These are phyloP conservation scores for Boletus rubroflammeus DNA, from an alignment of 768 basidiomycete genomes.

Conservation along the genomic window DNA sequence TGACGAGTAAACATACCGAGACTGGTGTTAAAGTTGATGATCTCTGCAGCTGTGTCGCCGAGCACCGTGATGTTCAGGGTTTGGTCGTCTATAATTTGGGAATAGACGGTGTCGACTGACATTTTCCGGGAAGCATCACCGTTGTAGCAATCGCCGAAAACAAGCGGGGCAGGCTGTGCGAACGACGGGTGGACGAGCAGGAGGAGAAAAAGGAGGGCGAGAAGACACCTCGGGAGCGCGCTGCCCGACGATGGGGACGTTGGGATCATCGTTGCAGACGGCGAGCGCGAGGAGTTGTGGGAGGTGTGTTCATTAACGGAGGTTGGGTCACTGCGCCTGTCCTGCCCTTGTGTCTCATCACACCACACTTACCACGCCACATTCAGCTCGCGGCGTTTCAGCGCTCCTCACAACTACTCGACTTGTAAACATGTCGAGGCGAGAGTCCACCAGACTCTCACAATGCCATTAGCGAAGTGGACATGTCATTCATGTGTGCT, in stretches of 20 bases:
- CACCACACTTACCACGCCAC: conserved; percentile 28
- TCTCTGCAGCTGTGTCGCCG: conserved; percentile 55
- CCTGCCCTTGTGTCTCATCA: conserved; percentile 5
- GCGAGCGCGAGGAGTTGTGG: conserved; percentile 7
- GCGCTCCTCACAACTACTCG: background rate
- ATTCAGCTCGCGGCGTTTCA: conserved; percentile 2
- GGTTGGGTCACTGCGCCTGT: background rate
- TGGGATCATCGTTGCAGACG: conserved; percentile 26
- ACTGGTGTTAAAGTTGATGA: conserved; percentile 59
- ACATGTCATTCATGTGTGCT: background rate
- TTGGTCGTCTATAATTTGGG: conserved; percentile 54
- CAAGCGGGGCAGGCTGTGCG: conserved; percentile 59
- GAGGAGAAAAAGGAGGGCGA: conserved; percentile 9
- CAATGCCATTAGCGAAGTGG: background rate
- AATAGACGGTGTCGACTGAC: conserved; percentile 66
- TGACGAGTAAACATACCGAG: conserved; percentile 48
- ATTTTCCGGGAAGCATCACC: conserved; percentile 55
- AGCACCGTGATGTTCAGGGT: conserved; percentile 69
- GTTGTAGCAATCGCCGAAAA: conserved; percentile 68
- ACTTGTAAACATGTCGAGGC: background rate
- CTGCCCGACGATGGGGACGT: conserved; percentile 5
- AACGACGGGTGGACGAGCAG: conserved; percentile 26
- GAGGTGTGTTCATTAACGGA: conserved; percentile 21
- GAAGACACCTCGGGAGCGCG: background rate
- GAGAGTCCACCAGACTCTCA: background rate